Conservation (phyloP, 225 moss, liverwort and hornwort genomes). For the Takakia lepidozioides region DNA sequence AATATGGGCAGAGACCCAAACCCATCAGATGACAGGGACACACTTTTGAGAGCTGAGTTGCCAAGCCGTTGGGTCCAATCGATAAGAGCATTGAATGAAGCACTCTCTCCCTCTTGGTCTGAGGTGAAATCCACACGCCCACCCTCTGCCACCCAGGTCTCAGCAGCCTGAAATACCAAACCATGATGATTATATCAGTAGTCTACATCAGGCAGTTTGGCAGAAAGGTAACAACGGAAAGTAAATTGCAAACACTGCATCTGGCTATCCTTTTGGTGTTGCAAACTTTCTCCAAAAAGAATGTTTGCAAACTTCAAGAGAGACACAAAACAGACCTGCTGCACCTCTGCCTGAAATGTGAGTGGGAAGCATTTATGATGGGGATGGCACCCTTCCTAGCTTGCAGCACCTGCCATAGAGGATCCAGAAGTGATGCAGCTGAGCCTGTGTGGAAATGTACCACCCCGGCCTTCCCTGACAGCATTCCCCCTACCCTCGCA, state of each 20-base stretch:
- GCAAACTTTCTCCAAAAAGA: no score
- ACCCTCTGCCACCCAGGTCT: slow-evolving; percentile 65
- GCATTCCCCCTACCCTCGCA: slow-evolving; percentile 85
- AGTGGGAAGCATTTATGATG: slow-evolving; percentile 82
- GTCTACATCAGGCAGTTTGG: no score
- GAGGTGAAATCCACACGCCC: slow-evolving; percentile 79
- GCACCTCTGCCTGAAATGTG: slow-evolving; percentile 66
- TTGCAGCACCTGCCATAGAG: slow-evolving; percentile 72
- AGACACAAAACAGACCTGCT: slow-evolving; percentile 35
- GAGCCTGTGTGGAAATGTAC: slow-evolving; percentile 81
- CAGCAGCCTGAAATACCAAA: slow-evolving; percentile 56
- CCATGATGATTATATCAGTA: no score
- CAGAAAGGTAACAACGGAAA: no score
- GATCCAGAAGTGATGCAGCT: slow-evolving; percentile 63
- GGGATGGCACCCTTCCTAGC: slow-evolving; percentile 79
- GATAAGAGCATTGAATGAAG: slow-evolving; percentile 46
- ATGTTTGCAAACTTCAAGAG: no score
- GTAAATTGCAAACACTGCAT: no score
- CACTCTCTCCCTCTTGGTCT: slow-evolving; percentile 52
- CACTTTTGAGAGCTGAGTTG: slow-evolving; percentile 22
- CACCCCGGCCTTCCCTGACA: slow-evolving; percentile 82
- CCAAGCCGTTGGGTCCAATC: slow-evolving; percentile 51
- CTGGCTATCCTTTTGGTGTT: no score
- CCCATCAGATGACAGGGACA: slow-evolving; percentile 84
- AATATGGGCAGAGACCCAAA: slow-evolving; percentile 84